Conservation (phyloP, 2,329 filamentous ascomycete genomes). For the Sporothrix inflata region DNA sequence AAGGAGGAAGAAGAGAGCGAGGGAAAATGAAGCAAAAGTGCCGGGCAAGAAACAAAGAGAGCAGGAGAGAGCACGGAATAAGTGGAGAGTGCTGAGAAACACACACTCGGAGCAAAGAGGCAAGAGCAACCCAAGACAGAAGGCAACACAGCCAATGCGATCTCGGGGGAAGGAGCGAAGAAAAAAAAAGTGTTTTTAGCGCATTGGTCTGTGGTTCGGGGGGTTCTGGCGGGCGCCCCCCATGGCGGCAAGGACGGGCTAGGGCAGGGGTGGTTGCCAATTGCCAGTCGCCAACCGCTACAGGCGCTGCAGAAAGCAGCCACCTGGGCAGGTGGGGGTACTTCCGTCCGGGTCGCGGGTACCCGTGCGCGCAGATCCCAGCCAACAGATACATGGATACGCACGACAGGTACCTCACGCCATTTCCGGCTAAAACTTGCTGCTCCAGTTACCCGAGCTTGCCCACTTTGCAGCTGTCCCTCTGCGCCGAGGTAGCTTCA, state of each 20-base stretch:
- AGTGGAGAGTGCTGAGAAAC: conserved; percentile 25
- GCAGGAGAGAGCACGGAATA: conserved; percentile 17
- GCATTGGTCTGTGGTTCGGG: conserved; percentile 14
- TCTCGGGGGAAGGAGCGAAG: conserved; percentile 30
- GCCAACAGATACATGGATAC: background rate
- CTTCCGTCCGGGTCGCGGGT: background rate
- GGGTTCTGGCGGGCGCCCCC: background rate
- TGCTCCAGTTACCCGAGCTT: conserved; percentile 35
- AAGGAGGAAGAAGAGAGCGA: background rate
- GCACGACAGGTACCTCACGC: conserved; percentile 17
- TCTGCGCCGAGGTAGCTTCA: conserved; percentile 33
- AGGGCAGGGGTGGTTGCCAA: background rate
- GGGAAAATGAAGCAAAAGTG: conserved; percentile 22
- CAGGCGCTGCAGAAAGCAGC: conserved; percentile 19
- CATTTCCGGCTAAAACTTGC: conserved; percentile 28
- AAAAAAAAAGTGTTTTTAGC: conserved; percentile 15
- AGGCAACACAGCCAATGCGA: conserved; percentile 24
- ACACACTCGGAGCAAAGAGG: background rate
- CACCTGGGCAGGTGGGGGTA: conserved; percentile 12
- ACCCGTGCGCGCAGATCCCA: background rate
- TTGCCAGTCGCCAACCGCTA: background rate
- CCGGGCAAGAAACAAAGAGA: conserved; percentile 20
- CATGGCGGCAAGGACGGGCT: conserved; percentile 15
- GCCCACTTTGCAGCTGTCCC: conserved; percentile 26
- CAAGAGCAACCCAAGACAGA: conserved; percentile 19